phyloP scores from a whole-genome alignment of 2,329 filamentous ascomycete genomes.

The Fusarium kyushuense region DNA sequence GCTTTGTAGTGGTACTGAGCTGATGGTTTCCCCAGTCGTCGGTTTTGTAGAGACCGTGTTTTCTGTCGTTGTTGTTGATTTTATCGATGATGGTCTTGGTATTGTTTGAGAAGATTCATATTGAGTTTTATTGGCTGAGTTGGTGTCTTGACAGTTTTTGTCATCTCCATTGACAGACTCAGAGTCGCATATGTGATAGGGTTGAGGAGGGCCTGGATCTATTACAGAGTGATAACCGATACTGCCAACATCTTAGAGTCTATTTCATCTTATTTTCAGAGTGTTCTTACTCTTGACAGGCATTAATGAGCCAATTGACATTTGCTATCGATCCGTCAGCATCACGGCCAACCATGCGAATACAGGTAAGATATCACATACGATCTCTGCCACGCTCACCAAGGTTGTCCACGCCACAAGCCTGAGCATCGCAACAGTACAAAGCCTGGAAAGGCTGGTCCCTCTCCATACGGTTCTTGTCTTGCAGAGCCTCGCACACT shows the following conservation, averaged over 20 bases:
- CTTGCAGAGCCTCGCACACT: conserved; percentile 51
- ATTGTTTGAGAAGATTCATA: conserved; percentile 2
- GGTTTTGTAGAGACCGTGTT: not conserved
- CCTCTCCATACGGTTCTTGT: conserved; percentile 42
- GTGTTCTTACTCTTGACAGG: conserved; percentile 62
- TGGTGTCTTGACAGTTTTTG: conserved; percentile 28
- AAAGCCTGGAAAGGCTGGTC: conserved; percentile 57
- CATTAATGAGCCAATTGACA: conserved; percentile 64
- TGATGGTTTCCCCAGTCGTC: conserved; percentile 3
- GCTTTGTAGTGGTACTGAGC: conserved; percentile 12
- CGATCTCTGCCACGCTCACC: conserved; percentile 58
- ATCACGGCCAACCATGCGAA: not conserved
- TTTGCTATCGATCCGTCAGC: conserved; percentile 56
- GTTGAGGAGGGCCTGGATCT: conserved; percentile 47
- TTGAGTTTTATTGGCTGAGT: not conserved
- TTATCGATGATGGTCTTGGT: not conserved
- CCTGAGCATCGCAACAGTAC: conserved; percentile 65
- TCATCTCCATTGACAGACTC: conserved; percentile 19
- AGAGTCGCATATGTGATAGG: conserved; percentile 40
- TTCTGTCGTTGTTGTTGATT: not conserved
- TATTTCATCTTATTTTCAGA: not conserved
- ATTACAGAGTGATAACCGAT: conserved; percentile 45
- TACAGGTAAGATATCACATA: conserved; percentile 41
- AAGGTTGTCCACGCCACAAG: conserved; percentile 61
- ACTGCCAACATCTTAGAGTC: conserved; percentile 32